Base-by-base conservation (phyloP, 768 basidiomycete genomes). In the Tubosaeta brunneosetosa region DNA sequence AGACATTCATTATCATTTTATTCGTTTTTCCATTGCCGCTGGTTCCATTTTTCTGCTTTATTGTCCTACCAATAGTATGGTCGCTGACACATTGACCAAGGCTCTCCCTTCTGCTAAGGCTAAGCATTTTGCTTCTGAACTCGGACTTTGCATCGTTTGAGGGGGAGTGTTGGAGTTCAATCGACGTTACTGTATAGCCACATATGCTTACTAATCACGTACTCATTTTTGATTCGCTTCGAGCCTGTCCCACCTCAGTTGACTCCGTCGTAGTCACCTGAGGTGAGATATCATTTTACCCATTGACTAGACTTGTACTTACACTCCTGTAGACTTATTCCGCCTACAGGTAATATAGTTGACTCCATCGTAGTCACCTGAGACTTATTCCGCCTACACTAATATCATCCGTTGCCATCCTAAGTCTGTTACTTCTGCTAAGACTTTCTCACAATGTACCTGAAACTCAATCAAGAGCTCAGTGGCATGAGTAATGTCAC, bases 81-180 rank as follows among this genome's bases (percentile, higher is more conserved):
- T 54, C 12, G 31, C 53, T 29, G 19, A 53, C 31, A 53, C 41
- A 3, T 17, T 53, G 5, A 53, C 34, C 3, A 53, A 53, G 22
- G 52, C 41, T 13, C 47, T 53, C 12, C 47, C 41, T 36, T 43
- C n/a, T 2, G 3, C 13, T 16, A 53, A 53, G 14, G 51, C 38
- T 3, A 36, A 36, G 13, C 34, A 36, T 36, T 36, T 36, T 16
- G 34, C 34, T 4, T 5, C 16, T 4, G 34, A 52, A 52, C 34
- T 36, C 16, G 34, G 34, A 36, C 34, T 36, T 36, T 14, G 14
- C 16, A 14, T 7, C 6, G 5, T 36, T 36, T 36, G 16, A 36
- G 34, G 34, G 14, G 34, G 34, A 36, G 34, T 36, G 34, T 36
- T n/a, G 34, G 34, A 36, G 34, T 36, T 36, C 34, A 36, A 36